phyloP scores from a whole-genome alignment of 805 yeast genomes.

The Saccharomycopsis oosterbeekiorum region DNA sequence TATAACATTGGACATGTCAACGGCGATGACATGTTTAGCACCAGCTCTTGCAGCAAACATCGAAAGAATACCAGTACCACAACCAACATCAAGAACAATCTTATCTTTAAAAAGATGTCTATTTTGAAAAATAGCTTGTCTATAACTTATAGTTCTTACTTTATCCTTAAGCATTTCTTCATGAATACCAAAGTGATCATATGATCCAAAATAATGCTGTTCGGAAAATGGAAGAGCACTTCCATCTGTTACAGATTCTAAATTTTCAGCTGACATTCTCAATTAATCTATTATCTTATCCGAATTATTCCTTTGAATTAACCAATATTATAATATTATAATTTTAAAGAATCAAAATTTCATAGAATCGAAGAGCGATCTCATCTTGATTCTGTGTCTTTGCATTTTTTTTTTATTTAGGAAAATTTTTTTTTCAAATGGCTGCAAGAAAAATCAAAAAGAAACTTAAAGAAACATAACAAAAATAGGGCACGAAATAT shows the following conservation, averaged over 20 bases:
- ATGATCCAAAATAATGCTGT: constrained; percentile 90
- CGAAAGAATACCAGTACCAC: constrained; percentile 96
- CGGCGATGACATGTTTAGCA: constrained; percentile 95
- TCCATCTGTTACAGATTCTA: constrained; percentile 52
- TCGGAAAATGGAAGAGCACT: constrained; percentile 57
- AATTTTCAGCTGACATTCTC: neutral
- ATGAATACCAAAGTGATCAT: constrained; percentile 95
- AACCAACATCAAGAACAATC: constrained; percentile 93
- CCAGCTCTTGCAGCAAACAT: constrained; percentile 99
- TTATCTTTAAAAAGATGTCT: constrained; percentile 84
- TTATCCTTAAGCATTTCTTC: constrained; percentile 98
- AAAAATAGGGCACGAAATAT: neutral
- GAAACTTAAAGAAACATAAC: neutral
- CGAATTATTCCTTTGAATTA: neutral
- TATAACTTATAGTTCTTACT: constrained; percentile 82
- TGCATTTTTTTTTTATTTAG: too few relatives aligned
- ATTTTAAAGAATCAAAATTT: too few relatives aligned
- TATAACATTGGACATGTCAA: constrained; percentile 93
- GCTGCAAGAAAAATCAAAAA: neutral
- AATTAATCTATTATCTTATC: neutral
- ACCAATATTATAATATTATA: neutral
- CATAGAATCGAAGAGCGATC: too few relatives aligned
- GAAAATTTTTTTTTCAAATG: neutral
- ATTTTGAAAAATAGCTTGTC: constrained; percentile 88
- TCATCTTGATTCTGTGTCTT: neutral